Percentiles rank a stretch among this genome's conserved stretches.
Conservation (phyloP, 1,139 yeast genomes). For the Nakaseomyces uthaithaninus region DNA sequence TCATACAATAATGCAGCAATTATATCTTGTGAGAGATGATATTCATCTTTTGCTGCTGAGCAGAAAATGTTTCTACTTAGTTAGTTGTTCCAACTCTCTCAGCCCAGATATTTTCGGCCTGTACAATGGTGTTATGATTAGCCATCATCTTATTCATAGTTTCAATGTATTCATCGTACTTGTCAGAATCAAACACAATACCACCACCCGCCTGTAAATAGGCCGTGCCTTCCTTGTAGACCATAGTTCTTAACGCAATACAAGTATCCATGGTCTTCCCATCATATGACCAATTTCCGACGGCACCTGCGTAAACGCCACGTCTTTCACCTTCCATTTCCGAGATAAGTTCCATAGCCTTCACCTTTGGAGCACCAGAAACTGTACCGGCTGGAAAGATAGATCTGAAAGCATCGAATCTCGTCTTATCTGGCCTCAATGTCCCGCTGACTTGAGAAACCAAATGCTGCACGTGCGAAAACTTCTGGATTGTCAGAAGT, state of each 20-base stretch:
- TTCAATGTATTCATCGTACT: constrained; percentile 89
- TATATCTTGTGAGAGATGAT: no score
- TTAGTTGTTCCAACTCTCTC: constrained; percentile 28
- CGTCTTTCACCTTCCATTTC: constrained; percentile 86
- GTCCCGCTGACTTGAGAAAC: constrained; percentile 94
- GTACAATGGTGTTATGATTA: constrained; percentile 77
- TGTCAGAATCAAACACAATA: constrained; percentile 90
- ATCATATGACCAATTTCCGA: constrained; percentile 97
- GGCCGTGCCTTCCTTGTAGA: constrained; percentile 80
- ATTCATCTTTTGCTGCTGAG: no score
- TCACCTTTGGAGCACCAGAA: constrained; percentile 94
- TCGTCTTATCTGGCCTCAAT: constrained; percentile 68
- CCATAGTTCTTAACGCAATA: constrained; percentile 95
- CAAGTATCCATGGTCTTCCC: constrained; percentile 93
- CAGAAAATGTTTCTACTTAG: no score
- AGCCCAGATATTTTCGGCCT: constrained; percentile 78
- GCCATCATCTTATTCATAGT: constrained; percentile 97
- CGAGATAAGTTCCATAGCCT: constrained; percentile 90
- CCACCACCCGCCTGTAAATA: constrained; percentile 99
- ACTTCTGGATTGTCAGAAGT: constrained; percentile 79
- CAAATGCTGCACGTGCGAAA: constrained; percentile 95
- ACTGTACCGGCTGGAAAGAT: constrained; percentile 99
- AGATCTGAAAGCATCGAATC: constrained; percentile 95
- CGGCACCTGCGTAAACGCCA: constrained; percentile 98
- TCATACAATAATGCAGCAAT: no score